A percentile compares a stretch with the other conserved stretches of the same genome.
phyloP scores from a whole-genome alignment of 352 stramenopile species.

The Phytopythium oedochilum region DNA sequence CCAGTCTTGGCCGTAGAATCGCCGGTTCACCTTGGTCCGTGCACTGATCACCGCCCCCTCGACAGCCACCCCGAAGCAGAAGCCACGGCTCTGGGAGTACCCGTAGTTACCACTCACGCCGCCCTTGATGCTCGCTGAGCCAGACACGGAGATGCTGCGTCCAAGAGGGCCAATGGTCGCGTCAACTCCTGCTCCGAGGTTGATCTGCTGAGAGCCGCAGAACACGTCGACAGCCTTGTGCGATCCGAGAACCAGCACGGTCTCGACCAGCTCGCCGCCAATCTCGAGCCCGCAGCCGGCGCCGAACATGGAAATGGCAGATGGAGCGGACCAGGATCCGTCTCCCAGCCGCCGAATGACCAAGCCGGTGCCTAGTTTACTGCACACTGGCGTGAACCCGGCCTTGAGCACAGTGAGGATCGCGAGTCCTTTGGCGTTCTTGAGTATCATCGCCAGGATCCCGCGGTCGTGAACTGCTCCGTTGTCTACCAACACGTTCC shows the following conservation, averaged over 20 bases:
- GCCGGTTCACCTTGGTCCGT: constrained; percentile 85
- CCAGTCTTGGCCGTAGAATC: constrained; percentile 85
- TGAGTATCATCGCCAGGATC: constrained; percentile 41
- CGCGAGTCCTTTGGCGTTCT: constrained; percentile 47
- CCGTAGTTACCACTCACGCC: constrained; percentile 86
- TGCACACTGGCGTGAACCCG: constrained; percentile 50
- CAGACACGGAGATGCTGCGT: constrained; percentile 44
- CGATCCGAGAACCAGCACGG: constrained; percentile 90
- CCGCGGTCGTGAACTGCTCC: constrained; percentile 31
- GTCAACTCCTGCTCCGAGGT: constrained; percentile 85
- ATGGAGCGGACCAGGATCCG: constrained; percentile 84
- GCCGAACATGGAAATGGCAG: constrained; percentile 82
- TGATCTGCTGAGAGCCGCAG: constrained; percentile 67
- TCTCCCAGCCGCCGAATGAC: constrained; percentile 71
- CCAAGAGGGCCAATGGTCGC: constrained; percentile 83
- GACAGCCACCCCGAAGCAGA: constrained; percentile 88
- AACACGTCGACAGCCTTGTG: constrained; percentile 83
- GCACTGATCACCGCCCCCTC: constrained; percentile 85
- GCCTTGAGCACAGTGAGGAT: constrained; percentile 54
- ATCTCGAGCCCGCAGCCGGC: constrained; percentile 78
- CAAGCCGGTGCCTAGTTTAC: constrained; percentile 63
- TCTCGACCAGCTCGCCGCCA: constrained; percentile 87
- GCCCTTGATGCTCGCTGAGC: constrained; percentile 49
- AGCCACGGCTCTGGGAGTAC: constrained; percentile 86
- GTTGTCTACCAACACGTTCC: too few relatives aligned